phyloP scores from a whole-genome alignment of 257 asterid genomes.

The Solanum ossicruentum region DNA sequence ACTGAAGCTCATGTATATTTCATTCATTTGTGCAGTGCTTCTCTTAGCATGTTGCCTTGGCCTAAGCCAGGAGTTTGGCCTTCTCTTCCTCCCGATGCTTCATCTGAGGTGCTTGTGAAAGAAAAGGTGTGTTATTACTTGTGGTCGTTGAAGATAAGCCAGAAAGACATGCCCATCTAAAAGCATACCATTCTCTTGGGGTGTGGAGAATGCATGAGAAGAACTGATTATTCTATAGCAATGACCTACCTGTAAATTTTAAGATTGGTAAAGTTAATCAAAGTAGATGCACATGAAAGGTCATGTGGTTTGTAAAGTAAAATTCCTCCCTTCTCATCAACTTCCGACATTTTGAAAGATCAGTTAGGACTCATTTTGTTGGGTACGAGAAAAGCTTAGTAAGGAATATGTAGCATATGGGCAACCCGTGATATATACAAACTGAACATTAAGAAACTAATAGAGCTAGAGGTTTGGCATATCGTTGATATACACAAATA shows the following conservation, averaged over 20 bases:
- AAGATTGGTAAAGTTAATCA: neutral
- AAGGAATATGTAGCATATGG: neutral
- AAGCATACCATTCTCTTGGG: neutral
- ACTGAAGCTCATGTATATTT: slow-evolving; percentile 4
- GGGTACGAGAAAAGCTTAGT: neutral
- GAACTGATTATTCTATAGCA: neutral
- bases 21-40: slow-evolving; percentile 51
- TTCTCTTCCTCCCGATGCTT: slow-evolving; percentile 75
- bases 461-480: neutral
- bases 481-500: neutral
- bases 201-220: neutral
- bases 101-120: slow-evolving; percentile 79
- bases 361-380: neutral
- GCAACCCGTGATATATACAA: neutral
- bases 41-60: slow-evolving; percentile 98
- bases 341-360: neutral
- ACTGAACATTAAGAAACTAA: neutral
- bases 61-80: slow-evolving; percentile 99
- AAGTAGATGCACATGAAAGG: neutral
- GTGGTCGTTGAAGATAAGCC: neutral
- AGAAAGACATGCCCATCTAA: neutral
- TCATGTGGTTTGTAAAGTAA: neutral
- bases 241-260: neutral
- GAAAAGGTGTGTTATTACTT: slow-evolving; percentile 61
- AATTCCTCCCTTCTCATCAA: neutral